A percentile compares a stretch with the other conserved stretches of the same genome.
phyloP scores from a whole-genome alignment of 1,139 yeast species.

The Magnusiomyces tetraspermus region DNA sequence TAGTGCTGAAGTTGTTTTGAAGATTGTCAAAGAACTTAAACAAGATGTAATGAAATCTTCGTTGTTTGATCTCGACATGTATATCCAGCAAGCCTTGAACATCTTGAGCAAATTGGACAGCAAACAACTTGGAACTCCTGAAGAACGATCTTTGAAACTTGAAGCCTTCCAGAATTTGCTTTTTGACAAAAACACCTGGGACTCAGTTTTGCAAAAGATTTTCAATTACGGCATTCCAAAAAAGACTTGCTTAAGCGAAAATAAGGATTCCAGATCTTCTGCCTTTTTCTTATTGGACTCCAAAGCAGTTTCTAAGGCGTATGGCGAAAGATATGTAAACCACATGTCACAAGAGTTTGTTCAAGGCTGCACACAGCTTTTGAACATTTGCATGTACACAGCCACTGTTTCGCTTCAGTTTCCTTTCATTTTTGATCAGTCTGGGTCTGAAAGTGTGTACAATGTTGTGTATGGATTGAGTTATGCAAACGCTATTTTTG shows the following conservation, averaged over 20 bases:
- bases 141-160: neutral
- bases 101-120: neutral
- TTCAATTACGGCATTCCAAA: neutral
- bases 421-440: neutral
- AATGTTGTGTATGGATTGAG: neutral
- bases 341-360: neutral
- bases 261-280: neutral
- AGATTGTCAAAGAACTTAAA: neutral
- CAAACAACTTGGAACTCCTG: neutral
- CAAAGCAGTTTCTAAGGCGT: neutral
- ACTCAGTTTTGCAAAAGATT: neutral
- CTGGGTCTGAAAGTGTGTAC: neutral
- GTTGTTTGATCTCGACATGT: neutral
- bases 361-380: neutral
- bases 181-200: neutral
- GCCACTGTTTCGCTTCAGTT: neutral
- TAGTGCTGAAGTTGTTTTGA: neutral
- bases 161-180: neutral
- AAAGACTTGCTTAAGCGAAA: neutral
- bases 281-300: neutral
- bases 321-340: neutral
- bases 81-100: neutral
- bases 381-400: neutral
- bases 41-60: neutral
- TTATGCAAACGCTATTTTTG: neutral